Evolutionary conservation across 1,284 basidiomycete species (phyloP).

Genomic region (Papiliotrema fonsecae): DNA sequence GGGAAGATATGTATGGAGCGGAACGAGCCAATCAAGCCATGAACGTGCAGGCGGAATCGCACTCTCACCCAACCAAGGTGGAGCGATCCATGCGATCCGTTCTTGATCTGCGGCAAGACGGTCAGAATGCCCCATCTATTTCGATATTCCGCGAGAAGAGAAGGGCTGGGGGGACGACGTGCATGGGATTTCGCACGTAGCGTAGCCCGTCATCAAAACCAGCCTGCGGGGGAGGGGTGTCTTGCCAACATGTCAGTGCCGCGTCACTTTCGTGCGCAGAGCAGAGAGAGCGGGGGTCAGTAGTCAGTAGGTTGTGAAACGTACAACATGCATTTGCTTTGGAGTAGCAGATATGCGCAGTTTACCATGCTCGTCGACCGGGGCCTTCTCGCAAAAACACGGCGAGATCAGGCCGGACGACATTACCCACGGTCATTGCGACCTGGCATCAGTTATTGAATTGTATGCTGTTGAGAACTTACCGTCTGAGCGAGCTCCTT

Average conservation of each 20-base stretch:
- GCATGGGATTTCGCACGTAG: neutral
- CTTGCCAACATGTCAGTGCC: too few relatives aligned
- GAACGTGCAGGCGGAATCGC: neutral
- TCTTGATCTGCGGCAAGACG: constrained; percentile 16
- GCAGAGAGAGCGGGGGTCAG: neutral
- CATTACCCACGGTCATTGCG: neutral
- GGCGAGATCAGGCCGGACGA: constrained; percentile 4
- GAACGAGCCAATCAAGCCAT: constrained; percentile 29
- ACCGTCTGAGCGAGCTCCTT: constrained; percentile 65
- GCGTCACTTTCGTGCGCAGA: too few relatives aligned
- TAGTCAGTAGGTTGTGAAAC: neutral
- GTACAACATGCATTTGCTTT: constrained; percentile 3
- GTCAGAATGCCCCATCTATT: constrained; percentile 34
- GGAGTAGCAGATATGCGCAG: too few relatives aligned
- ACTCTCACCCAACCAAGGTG: too few relatives aligned
- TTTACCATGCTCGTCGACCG: neutral
- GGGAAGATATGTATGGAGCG: constrained; percentile 22
- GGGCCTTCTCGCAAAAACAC: constrained; percentile 4
- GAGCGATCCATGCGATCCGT: neutral
- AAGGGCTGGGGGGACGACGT: constrained; percentile 5
- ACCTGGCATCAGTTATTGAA: neutral
- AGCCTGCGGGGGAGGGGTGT: constrained; percentile 1
- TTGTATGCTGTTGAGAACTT: constrained; percentile 13
- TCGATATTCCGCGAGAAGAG: constrained; percentile 9
- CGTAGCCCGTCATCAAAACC: constrained; percentile 1